These are phyloP conservation scores for Aechmea fasciata DNA, from an alignment of 176 grass and related monocot genomes.

Conservation along the genomic window DNA sequence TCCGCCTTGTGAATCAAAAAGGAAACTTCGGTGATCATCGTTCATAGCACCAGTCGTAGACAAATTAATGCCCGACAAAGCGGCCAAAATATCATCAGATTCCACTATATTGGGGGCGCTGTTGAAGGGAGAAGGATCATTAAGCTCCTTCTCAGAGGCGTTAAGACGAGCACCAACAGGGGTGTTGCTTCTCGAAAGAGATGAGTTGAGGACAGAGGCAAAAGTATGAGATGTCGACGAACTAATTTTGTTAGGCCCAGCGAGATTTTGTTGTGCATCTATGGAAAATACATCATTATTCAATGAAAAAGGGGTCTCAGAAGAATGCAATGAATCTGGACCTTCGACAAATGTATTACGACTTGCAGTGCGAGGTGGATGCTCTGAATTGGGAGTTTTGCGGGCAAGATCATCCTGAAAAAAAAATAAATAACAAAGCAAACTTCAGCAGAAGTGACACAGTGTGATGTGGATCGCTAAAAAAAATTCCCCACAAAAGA, in stretches of 20 bases:
- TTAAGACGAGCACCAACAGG: constrained; percentile 53
- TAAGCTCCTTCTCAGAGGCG: constrained; percentile 45
- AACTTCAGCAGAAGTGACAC: background rate
- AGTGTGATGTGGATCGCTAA: background rate
- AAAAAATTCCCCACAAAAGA: background rate
- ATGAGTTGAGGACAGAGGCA: constrained; percentile 45
- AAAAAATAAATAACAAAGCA: constrained; percentile 16
- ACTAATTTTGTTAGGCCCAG: constrained; percentile 29
- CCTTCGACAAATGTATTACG: constrained; percentile 61
- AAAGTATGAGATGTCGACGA: constrained; percentile 54
- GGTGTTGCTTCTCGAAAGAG: constrained; percentile 59
- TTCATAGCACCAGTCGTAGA: constrained; percentile 36
- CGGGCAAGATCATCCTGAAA: constrained; percentile 56
- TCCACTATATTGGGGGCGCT: constrained; percentile 42
- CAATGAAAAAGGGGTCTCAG: constrained; percentile 36
- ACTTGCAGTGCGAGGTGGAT: constrained; percentile 51
- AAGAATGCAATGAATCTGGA: constrained; percentile 39
- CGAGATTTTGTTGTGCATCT: constrained; percentile 26
- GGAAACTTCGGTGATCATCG: constrained; percentile 34
- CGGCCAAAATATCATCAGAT: constrained; percentile 73
- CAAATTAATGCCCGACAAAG: constrained; percentile 67
- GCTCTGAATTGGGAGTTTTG: constrained; percentile 47
- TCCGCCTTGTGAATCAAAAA: constrained; percentile 25
- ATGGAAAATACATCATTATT: constrained; percentile 35
- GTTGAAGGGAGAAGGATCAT: constrained; percentile 44